Evolutionary conservation across 306 rosid genomes (phyloP).

Genomic region (Rosa chinensis): DNA sequence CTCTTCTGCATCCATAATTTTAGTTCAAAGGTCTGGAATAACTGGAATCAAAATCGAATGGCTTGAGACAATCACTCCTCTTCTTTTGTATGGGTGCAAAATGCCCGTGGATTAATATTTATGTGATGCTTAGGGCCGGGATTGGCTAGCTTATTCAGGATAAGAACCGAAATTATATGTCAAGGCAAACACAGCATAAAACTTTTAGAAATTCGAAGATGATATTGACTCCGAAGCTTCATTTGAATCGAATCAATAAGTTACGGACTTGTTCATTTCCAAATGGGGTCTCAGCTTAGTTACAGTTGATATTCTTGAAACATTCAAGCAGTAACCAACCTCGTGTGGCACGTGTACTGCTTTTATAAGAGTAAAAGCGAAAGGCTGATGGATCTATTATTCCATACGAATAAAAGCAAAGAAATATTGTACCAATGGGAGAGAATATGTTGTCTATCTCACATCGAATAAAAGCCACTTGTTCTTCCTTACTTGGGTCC

Average conservation of each 20-base stretch:
- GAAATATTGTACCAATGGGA: background rate
- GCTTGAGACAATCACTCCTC: background rate
- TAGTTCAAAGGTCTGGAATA: background rate
- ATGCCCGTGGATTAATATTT: background rate
- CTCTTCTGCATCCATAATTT: background rate
- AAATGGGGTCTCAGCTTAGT: background rate
- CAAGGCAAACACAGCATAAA: background rate
- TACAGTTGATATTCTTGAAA: conserved; percentile 2
- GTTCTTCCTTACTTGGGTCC: background rate
- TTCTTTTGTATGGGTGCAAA: background rate
- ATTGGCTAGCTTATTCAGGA: background rate
- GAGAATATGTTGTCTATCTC: background rate
- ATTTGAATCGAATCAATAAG: background rate
- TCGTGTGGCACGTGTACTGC: conserved; percentile 5
- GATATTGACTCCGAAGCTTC: background rate
- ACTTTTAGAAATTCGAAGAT: background rate
- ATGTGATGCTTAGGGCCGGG: background rate
- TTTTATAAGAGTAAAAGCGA: background rate
- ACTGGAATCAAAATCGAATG: background rate
- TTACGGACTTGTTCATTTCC: background rate
- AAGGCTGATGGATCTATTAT: background rate
- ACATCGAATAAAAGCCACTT: background rate
- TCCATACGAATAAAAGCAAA: background rate
- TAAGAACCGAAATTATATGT: background rate
- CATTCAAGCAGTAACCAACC: background rate